phyloP scores from a whole-genome alignment of 345 rosid genomes.

The Citrus reticulata region DNA sequence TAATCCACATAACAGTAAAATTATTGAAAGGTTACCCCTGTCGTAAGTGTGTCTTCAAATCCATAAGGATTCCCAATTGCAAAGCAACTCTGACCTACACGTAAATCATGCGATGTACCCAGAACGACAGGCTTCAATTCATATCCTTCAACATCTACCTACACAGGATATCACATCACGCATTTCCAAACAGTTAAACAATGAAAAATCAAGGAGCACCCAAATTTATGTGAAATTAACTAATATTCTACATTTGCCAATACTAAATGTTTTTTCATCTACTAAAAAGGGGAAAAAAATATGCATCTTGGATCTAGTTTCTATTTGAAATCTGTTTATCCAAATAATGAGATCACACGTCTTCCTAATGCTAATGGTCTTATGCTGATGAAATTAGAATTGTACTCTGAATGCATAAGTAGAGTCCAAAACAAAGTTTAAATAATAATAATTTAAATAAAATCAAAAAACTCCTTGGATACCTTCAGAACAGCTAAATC shows the following conservation, averaged over 20 bases:
- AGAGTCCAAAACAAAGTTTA: background rate
- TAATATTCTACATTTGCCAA: background rate
- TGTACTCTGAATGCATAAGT: background rate
- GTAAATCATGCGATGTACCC: slow-evolving; percentile 69
- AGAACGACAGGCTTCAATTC: slow-evolving; percentile 66
- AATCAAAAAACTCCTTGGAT: background rate
- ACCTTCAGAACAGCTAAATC: slow-evolving; percentile 90
- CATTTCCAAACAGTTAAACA: background rate
- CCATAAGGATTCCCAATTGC: slow-evolving; percentile 94
- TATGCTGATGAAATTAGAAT: background rate
- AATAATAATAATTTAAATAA: too few species aligned
- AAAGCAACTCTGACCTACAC: slow-evolving; percentile 77
- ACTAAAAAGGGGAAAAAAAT: background rate
- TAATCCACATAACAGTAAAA: background rate
- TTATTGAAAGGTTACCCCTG: slow-evolving; percentile 55
- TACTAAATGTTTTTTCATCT: background rate
- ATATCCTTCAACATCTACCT: slow-evolving; percentile 70
- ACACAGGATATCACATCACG: background rate
- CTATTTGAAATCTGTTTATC: background rate
- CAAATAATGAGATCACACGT: background rate
- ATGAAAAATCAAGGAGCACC: background rate
- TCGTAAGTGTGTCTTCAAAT: slow-evolving; percentile 88
- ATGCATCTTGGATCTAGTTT: background rate
- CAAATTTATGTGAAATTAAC: background rate
- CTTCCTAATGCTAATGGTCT: background rate